These are phyloP conservation scores for Trichoderma asperellum DNA, from an alignment of 2,329 filamentous ascomycete species.

Conservation along the genomic window DNA sequence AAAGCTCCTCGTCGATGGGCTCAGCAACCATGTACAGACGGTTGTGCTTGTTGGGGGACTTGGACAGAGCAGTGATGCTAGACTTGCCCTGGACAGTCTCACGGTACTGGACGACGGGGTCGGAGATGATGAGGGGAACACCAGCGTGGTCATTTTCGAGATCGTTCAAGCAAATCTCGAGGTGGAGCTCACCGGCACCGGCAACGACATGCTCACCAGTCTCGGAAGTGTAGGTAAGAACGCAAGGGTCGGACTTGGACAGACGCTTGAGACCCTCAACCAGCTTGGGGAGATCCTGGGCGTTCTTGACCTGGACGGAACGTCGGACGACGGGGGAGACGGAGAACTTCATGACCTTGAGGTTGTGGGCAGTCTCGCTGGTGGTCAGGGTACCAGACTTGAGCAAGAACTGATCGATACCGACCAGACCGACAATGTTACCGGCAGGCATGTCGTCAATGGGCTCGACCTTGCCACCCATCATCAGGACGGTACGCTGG, in stretches of 20 bases:
- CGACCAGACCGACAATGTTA: conserved; percentile 99
- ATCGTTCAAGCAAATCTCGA: conserved; percentile 99
- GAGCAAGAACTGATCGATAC: conserved; percentile 99
- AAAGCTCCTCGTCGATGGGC: conserved; percentile 90
- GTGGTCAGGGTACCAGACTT: conserved; percentile 99
- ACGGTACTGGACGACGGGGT: conserved; percentile 98
- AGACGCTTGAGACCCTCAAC: conserved; percentile 99
- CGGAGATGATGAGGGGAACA: conserved; percentile 96
- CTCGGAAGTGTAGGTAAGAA: conserved; percentile 84
- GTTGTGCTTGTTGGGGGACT: conserved; percentile 99
- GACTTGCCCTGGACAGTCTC: conserved; percentile 87
- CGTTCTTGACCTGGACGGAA: conserved; percentile 99
- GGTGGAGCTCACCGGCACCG: conserved; percentile 98
- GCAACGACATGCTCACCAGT: conserved; percentile 99
- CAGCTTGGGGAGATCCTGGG: conserved; percentile 98
- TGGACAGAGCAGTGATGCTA: conserved; percentile 95
- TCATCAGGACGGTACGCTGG: conserved; percentile 99
- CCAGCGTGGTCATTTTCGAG: conserved; percentile 98
- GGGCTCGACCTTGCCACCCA: conserved; percentile 98
- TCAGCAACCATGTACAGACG: conserved; percentile 95
- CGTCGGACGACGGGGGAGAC: conserved; percentile 98
- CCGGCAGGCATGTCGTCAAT: conserved; percentile 98
- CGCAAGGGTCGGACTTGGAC: conserved; percentile 99
- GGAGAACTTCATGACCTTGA: conserved; percentile 99
- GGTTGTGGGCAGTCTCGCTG: conserved; percentile 96